Percentiles rank a stretch among this genome's conserved stretches.
Evolutionary conservation across 768 basidiomycete genomes (phyloP).

Genomic region (Galerina marginata): DNA sequence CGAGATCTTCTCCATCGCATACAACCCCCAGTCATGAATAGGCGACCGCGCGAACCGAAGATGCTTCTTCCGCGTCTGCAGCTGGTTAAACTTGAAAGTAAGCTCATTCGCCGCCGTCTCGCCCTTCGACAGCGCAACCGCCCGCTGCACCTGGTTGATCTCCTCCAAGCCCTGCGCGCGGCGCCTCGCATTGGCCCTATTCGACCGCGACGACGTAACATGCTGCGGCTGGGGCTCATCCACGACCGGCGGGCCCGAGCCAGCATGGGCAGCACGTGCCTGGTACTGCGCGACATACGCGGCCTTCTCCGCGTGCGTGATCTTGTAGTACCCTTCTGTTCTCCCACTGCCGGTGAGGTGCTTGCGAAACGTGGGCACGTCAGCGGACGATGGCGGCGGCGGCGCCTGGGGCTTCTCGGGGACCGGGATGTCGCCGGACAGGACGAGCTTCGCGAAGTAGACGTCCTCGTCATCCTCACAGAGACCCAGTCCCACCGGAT

Average conservation of each 20-base stretch:
- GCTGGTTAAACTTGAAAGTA: conserved; percentile 97
- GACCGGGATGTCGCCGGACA: conserved; percentile 45
- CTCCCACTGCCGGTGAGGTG: conserved; percentile 88
- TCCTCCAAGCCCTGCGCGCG: conserved; percentile 94
- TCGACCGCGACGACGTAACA: conserved; percentile 81
- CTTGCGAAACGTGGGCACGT: conserved; percentile 64
- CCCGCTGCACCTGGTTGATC: conserved; percentile 88
- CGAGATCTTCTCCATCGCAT: conserved; percentile 95
- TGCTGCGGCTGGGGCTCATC: conserved; percentile 56
- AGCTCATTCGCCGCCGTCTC: conserved; percentile 74
- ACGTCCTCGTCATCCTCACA: conserved; percentile 91
- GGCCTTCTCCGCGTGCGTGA: conserved; percentile 89
- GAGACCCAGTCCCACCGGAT: conserved; percentile 60
- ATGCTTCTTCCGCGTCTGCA: conserved; percentile 97
- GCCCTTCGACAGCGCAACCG: conserved; percentile 75
- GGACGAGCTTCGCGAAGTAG: conserved; percentile 73
- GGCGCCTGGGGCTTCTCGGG: conserved; percentile 18
- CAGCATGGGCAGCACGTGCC: conserved; percentile 55
- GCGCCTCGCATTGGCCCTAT: conserved; percentile 90
- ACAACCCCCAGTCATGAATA: conserved; percentile 98
- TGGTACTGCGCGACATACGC: conserved; percentile 92
- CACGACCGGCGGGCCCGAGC: conserved; percentile 40
- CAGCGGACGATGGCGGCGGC: conserved; percentile 32
- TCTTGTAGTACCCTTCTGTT: conserved; percentile 95
- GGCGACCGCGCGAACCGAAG: conserved; percentile 93